Base-by-base conservation (phyloP, 306 rosid species). In the Fragaria iinumae region DNA sequence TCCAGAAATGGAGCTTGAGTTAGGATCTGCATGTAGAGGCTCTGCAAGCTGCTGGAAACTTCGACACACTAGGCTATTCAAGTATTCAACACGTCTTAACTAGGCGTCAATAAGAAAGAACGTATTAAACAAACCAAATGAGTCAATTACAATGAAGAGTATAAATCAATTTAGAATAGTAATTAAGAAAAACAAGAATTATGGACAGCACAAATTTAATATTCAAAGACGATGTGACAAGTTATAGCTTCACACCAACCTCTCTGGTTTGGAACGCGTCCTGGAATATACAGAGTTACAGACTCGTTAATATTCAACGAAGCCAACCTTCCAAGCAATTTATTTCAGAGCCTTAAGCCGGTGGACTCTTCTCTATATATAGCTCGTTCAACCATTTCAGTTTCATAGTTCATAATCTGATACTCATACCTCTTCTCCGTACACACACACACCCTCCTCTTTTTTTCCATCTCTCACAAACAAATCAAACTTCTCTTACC, bases 331-430 rank as follows among this genome's bases (percentile, higher is more conserved):
- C 4, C 27, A 70, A 38, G 73, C 47, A 49, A 63, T 55, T 67
- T 21, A 29, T 36, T 36, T 49, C 38, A 21, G 74, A 44, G 63
- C 57, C 44, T 68, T 34, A n/a, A 68, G 71, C 14, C 55, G 48
- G 48, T 65, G 70, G 45, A 17, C 25, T 8, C 8, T 11, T 53
- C 21, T 18, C 82, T 83, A 76, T 85, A 82, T 82, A 85, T 79
- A 69, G 48, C 39, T 29, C 52, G 55, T 69, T 47, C 21, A 23
- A 8, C 63, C 70, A 4, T 48, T 76, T 69, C 47, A 72, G 79
- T 67, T 65, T 82, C 76, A 32, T 68, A 47, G 48, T 48, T 66
- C 69, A 56, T 56, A 80, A 8, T 49, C 48, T 10, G 63, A 25
- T 38, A 44, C n/a, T 32, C 67, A 13, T 59, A 66, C 74, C 64